Evolutionary conservation across 257 asterid genomes (phyloP), one percentile per base, ranked within the genome.

Genomic region (Ligustrum vulgare): DNA sequence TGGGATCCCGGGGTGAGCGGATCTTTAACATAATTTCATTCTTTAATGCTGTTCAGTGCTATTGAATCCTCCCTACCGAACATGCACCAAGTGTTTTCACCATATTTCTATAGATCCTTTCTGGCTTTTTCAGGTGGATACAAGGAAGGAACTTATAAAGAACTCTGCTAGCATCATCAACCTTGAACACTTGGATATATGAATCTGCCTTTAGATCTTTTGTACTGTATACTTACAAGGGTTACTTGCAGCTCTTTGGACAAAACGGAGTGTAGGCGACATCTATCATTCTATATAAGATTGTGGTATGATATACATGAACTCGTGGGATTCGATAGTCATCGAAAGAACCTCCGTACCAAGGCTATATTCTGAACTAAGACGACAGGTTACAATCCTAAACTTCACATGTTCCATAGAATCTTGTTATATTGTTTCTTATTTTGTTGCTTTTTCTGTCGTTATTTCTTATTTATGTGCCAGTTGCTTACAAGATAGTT

Each of bases 1-100:
- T 95, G 99, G 99, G 99, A 32, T 18, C 96, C 67, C 86, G 93
- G 84, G 84, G 99, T 90, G 85, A 85, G 94, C 69, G 28, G 34
- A 75, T 64, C 37, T 18, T 56, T 22, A 2, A 23, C 2, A 13
- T 45, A 1, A 13, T 45, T 45, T 60, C 8, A 68, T 35, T 41
- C 45, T 58, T 70, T 56, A 56, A 13, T 11, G 56, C 23, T 7
- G 25, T 63, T 62, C 5, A 1, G 2, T 54, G 28, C 10, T n/a
- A 54, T 54, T 10, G 9, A 54, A n/a, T 45, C 56, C 7, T 15
- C 56, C 20, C 56, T 45, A 13, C 56, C 56, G 15, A 45, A 45
- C 8, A 45, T 45, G 20, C 13, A 13, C 6, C n/a, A 63, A 13
- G n/a, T 64, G 72, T 34, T 75, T 34, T 68, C 7, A 37, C 35